Evolutionary conservation across 345 rosid genomes (phyloP).

Genomic region (Nephelium lappaceum): DNA sequence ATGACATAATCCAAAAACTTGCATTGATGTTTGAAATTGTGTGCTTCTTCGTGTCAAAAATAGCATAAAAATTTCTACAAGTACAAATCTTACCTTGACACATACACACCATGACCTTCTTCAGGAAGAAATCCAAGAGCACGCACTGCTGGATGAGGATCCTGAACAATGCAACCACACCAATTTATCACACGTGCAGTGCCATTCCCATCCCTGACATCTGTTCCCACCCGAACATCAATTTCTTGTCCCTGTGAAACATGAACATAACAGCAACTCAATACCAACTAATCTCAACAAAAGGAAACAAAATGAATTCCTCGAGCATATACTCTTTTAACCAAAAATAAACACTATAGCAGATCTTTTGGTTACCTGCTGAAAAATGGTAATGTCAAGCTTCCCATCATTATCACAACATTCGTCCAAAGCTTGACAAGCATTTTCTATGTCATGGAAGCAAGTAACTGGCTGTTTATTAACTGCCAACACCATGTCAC

Average conservation of each 20-base stretch:
- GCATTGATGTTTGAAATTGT: neutral
- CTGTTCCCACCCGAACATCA: constrained; percentile 80
- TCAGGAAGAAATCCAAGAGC: constrained; percentile 97
- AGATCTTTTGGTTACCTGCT: constrained; percentile 57
- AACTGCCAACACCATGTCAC: constrained; percentile 93
- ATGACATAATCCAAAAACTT: neutral
- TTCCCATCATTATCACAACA: constrained; percentile 51
- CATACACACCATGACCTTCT: constrained; percentile 96
- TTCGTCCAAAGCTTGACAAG: constrained; percentile 65
- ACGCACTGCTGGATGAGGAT: constrained; percentile 91
- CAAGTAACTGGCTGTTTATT: constrained; percentile 90
- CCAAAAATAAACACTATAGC: neutral
- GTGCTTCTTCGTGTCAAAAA: neutral
- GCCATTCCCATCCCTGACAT: constrained; percentile 88
- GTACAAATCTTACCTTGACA: constrained; percentile 52
- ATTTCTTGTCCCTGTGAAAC: constrained; percentile 71
- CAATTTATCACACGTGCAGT: constrained; percentile 78
- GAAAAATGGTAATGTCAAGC: constrained; percentile 74
- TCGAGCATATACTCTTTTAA: neutral
- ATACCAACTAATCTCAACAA: no score
- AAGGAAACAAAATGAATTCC: neutral
- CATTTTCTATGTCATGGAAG: constrained; percentile 83
- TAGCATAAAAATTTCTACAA: neutral
- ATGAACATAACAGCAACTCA: neutral
- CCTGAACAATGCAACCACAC: constrained; percentile 94